Percentiles rank a stretch among this genome's conserved stretches.
phyloP scores from a whole-genome alignment of 495 filamentous ascomycete species.

The Venustampulla echinocandica region DNA sequence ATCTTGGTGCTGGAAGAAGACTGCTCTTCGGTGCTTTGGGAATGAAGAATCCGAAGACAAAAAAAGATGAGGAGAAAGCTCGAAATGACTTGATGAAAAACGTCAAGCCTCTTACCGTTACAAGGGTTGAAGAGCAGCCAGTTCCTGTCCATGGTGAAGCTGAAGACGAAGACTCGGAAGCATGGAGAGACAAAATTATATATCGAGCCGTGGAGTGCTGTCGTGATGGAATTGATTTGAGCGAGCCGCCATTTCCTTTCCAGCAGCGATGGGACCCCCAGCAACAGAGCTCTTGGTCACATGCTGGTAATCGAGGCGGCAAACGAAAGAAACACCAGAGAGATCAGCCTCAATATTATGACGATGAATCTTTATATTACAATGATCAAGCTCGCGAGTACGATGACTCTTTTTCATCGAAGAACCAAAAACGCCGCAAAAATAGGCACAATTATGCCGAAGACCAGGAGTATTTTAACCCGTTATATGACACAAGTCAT shows the following conservation, averaged over 20 bases:
- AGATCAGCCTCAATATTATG: constrained; percentile 25
- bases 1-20: constrained; percentile 56
- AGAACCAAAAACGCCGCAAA: constrained; percentile 42
- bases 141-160: background rate
- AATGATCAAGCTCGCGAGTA: too few species aligned
- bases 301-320: constrained; percentile 33
- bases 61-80: constrained; percentile 55
- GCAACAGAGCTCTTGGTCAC: constrained; percentile 38
- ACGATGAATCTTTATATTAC: too few species aligned
- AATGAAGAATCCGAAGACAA: constrained; percentile 54
- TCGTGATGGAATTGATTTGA: constrained; percentile 61
- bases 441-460: constrained; percentile 27
- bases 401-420: constrained; percentile 18
- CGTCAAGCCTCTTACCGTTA: constrained; percentile 24
- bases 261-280: constrained; percentile 79
- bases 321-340: constrained; percentile 34
- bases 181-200: constrained; percentile 67
- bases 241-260: constrained; percentile 82
- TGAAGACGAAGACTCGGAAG: constrained; percentile 31
- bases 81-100: constrained; percentile 46
- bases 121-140: constrained; percentile 11
- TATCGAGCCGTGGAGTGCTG: constrained; percentile 75
- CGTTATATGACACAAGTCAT: constrained; percentile 37
- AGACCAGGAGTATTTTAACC: constrained; percentile 23
- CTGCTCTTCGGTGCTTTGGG: constrained; percentile 69